Percentiles rank a stretch among this genome's conserved stretches.
Conservation (phyloP, 2,329 filamentous ascomycete genomes). For the Penicillium brevicompactum region DNA sequence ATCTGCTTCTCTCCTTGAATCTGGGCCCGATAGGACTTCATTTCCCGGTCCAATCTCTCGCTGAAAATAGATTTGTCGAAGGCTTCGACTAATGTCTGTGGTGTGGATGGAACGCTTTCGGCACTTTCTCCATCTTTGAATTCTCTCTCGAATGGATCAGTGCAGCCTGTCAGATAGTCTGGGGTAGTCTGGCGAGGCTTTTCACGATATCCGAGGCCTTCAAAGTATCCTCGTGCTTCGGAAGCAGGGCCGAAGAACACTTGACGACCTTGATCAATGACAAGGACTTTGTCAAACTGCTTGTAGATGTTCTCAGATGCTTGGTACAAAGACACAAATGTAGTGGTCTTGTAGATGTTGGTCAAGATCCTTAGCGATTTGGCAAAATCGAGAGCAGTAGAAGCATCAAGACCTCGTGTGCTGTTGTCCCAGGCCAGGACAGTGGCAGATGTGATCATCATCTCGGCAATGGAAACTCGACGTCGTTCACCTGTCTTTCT, state of each 20-base stretch:
- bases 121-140: conserved; percentile 69
- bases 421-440: conserved; percentile 77
- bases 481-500: conserved; percentile 65
- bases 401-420: conserved; percentile 69
- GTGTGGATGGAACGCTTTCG: conserved; percentile 67
- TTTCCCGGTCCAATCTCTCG: conserved; percentile 63
- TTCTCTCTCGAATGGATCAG: conserved; percentile 79
- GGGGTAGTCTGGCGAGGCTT: conserved; percentile 78
- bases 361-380: conserved; percentile 77
- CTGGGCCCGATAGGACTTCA: conserved; percentile 66
- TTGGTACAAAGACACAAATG: conserved; percentile 84
- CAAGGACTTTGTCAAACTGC: conserved; percentile 81
- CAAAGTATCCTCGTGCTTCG: conserved; percentile 74
- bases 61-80: conserved; percentile 68
- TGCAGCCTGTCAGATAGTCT: conserved; percentile 80
- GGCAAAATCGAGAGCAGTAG: conserved; percentile 67
- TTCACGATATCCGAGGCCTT: conserved; percentile 72
- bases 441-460: conserved; percentile 73
- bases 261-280: conserved; percentile 74
- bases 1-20: conserved; percentile 67
- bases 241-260: conserved; percentile 72
- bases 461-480: conserved; percentile 80
- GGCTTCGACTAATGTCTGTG: conserved; percentile 67
- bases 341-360: conserved; percentile 79
- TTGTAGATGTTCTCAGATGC: conserved; percentile 79